Conservation (phyloP, 2,329 filamentous ascomycete species). For the Chaetomium strumarium region DNA sequence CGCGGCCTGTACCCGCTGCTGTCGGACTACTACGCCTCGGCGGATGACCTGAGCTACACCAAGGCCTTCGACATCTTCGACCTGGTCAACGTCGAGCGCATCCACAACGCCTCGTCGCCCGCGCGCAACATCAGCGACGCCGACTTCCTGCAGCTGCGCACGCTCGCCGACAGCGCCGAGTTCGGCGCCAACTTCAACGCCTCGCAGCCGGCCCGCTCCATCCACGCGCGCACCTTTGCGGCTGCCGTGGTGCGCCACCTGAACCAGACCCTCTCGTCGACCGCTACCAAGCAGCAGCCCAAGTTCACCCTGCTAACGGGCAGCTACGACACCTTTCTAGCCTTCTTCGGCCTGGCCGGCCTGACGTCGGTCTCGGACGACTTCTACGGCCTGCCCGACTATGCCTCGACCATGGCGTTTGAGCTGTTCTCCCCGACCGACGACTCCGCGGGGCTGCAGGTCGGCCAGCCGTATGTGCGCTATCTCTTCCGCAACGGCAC, state of each 20-base stretch:
- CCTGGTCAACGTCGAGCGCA: constrained; percentile 52
- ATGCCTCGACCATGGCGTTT: constrained; percentile 75
- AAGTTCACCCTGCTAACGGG: constrained; percentile 40
- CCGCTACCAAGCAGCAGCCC: constrained; percentile 35
- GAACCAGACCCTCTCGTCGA: constrained; percentile 36
- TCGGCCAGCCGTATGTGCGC: constrained; percentile 48
- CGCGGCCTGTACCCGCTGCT: constrained; percentile 44
- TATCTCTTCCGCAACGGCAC: constrained; percentile 59
- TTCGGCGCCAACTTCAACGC: constrained; percentile 77
- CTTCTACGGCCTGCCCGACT: constrained; percentile 77
- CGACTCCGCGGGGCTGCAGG: constrained; percentile 31
- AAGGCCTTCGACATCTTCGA: constrained; percentile 56
- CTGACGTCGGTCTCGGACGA: constrained; percentile 47
- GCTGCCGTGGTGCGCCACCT: constrained; percentile 51
- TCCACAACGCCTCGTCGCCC: constrained; percentile 57
- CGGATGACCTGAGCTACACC: constrained; percentile 37
- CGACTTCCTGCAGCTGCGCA: constrained; percentile 57
- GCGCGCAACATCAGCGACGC: constrained; percentile 51
- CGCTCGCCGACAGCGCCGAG: constrained; percentile 74
- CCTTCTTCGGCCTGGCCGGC: constrained; percentile 56
- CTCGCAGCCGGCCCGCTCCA: constrained; percentile 58
- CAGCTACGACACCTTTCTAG: constrained; percentile 55
- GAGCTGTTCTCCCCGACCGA: constrained; percentile 59
- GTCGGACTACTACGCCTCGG: constrained; percentile 35
- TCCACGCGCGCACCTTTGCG: constrained; percentile 32